Conservation (phyloP, 768 basidiomycete species). For the Russula foetens region DNA sequence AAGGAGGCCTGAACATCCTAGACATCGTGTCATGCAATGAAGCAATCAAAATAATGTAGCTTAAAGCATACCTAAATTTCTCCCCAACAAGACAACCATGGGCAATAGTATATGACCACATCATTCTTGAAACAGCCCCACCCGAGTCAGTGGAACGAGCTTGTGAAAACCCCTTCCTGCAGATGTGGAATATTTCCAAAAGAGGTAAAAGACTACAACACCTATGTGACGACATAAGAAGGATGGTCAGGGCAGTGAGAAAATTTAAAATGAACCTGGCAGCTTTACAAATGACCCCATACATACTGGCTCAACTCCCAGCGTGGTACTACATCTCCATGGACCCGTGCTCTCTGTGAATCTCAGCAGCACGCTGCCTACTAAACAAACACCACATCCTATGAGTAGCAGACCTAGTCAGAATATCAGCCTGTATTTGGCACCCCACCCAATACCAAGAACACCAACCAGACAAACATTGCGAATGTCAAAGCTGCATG, state of each 20-base stretch:
- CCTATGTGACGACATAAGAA: not conserved
- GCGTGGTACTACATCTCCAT: constrained; percentile 14
- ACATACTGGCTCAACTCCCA: constrained; percentile 1
- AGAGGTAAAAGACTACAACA: not conserved
- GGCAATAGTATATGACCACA: constrained; percentile 7
- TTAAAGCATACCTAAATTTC: constrained; percentile 9
- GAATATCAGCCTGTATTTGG: not conserved
- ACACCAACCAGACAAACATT: not conserved
- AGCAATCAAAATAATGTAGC: constrained; percentile 15
- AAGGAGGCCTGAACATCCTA: constrained; percentile 14
- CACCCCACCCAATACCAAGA: no score
- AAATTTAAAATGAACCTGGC: not conserved
- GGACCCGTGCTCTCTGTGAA: no score
- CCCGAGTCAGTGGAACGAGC: no score
- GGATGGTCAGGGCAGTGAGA: not conserved
- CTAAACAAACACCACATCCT: no score
- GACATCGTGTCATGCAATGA: constrained; percentile 6
- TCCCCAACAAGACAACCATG: not conserved
- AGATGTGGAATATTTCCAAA: constrained; percentile 1
- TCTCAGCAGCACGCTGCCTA: no score
- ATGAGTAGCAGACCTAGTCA: no score
- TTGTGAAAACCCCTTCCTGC: constrained; percentile 5
- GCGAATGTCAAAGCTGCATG: not conserved
- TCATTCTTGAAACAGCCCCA: not conserved
- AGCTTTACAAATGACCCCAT: not conserved